Conservation (phyloP, 176 grass and related monocot species). For the Otatea glauca region DNA sequence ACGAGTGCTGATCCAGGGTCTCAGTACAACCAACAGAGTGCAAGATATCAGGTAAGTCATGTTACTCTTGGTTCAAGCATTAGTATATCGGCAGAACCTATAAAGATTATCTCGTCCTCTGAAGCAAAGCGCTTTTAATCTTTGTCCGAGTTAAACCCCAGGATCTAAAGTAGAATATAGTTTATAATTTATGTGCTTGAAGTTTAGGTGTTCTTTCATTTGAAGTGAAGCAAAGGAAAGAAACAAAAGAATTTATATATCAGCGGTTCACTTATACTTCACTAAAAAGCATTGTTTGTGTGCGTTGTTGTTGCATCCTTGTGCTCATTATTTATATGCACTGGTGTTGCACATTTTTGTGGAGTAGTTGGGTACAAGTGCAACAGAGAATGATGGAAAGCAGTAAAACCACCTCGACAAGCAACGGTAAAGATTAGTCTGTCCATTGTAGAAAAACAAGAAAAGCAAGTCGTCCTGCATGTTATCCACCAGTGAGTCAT, state of each 20-base stretch:
- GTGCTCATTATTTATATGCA: not conserved
- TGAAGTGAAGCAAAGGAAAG: conserved; percentile 34
- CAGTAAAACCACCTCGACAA: conserved; percentile 1
- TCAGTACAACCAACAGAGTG: conserved; percentile 68
- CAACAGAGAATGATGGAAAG: not conserved
- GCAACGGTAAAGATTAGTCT: not conserved
- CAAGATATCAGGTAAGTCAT: conserved; percentile 61
- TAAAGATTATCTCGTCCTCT: conserved; percentile 13
- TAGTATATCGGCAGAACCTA: conserved; percentile 15
- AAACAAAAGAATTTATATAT: not conserved
- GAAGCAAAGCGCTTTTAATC: conserved; percentile 19
- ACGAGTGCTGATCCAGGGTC: conserved; percentile 64
- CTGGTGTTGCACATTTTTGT: not conserved
- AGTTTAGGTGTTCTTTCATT: conserved; percentile 30
- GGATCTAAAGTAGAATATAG: conserved; percentile 25
- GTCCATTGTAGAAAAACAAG: conserved; percentile 1
- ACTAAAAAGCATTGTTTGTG: not conserved
- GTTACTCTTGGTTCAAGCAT: conserved; percentile 35
- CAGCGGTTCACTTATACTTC: not conserved
- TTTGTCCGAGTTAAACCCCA: conserved; percentile 21
- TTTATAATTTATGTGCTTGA: conserved; percentile 34
- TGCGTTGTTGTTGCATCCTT: not conserved
- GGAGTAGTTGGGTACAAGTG: not conserved
- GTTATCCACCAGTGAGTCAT: not conserved
- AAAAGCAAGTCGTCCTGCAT: conserved; percentile 11